A percentile compares a stretch with the other conserved stretches of the same genome.
phyloP scores from a whole-genome alignment of 331 rosid genomes.

The Rosa hybrid region DNA sequence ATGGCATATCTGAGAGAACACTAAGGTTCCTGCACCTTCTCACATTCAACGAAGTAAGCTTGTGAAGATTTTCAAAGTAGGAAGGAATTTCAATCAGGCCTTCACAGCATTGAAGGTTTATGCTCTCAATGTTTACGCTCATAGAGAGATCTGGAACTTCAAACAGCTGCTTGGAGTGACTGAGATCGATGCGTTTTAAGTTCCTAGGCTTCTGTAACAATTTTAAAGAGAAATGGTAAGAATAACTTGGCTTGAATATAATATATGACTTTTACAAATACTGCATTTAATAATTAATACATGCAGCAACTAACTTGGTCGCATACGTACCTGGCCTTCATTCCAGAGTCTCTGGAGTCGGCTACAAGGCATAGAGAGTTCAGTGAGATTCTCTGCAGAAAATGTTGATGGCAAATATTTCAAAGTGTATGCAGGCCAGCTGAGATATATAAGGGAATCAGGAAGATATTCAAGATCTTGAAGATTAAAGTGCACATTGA shows the following conservation, averaged over 20 bases:
- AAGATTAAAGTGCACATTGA: neutral
- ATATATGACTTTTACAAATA: neutral
- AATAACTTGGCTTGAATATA: neutral
- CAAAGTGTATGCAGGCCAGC: neutral
- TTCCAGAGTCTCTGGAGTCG: neutral
- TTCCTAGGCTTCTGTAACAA: neutral
- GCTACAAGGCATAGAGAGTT: neutral
- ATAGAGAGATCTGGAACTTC: neutral
- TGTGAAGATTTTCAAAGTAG: neutral
- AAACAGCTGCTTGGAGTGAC: neutral
- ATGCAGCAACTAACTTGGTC: too few species aligned
- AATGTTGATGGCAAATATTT: neutral
- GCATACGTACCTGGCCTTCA: neutral
- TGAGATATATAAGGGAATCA: neutral
- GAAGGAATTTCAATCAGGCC: neutral
- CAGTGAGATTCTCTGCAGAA: neutral
- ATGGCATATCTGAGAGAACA: neutral
- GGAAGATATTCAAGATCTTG: neutral
- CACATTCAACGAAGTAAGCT: neutral
- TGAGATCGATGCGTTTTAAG: neutral
- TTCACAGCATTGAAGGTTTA: neutral
- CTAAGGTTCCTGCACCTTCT: accelerated
- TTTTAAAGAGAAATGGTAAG: neutral
- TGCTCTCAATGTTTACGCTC: neutral
- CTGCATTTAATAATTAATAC: neutral